Percentiles rank a stretch among this genome's conserved stretches.
These are phyloP conservation scores for Alectoria sarmentosa DNA, from an alignment of 495 filamentous ascomycete species.

Conservation along the genomic window DNA sequence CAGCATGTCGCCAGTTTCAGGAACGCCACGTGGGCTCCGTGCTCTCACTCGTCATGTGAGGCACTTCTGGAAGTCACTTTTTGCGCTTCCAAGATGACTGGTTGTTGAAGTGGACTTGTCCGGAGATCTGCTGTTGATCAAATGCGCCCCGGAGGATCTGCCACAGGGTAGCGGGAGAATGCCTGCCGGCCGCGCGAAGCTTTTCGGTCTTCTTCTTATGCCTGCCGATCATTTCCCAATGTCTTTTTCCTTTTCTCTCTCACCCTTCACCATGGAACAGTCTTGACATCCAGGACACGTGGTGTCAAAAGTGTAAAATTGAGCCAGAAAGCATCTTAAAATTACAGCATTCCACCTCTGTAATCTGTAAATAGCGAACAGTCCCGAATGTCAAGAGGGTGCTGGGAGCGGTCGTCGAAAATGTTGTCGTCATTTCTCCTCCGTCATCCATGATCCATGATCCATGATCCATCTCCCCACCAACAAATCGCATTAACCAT, in stretches of 20 bases:
- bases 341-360: too few species aligned
- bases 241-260: not conserved
- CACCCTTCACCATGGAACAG: too few species aligned
- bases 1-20: not conserved
- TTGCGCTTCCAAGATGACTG: not conserved
- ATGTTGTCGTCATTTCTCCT: too few species aligned
- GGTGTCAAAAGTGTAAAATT: too few species aligned
- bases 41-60: not conserved
- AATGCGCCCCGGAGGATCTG: conserved; percentile 7
- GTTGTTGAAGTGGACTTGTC: not conserved
- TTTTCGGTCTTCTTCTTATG: too few species aligned
- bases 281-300: too few species aligned
- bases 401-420: too few species aligned
- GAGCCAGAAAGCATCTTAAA: not conserved
- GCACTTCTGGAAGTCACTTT: not conserved
- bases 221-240: not conserved
- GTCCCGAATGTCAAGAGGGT: too few species aligned
- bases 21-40: conserved; percentile 2
- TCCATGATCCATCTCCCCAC: not conserved
- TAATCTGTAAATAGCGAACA: not conserved
- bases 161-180: not conserved
- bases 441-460: too few species aligned
- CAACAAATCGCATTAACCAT: too few species aligned
- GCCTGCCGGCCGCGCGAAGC: not conserved
- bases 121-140: conserved; percentile 14